phyloP scores from a whole-genome alignment of 495 filamentous ascomycete species.

The Penicillium daleae region DNA sequence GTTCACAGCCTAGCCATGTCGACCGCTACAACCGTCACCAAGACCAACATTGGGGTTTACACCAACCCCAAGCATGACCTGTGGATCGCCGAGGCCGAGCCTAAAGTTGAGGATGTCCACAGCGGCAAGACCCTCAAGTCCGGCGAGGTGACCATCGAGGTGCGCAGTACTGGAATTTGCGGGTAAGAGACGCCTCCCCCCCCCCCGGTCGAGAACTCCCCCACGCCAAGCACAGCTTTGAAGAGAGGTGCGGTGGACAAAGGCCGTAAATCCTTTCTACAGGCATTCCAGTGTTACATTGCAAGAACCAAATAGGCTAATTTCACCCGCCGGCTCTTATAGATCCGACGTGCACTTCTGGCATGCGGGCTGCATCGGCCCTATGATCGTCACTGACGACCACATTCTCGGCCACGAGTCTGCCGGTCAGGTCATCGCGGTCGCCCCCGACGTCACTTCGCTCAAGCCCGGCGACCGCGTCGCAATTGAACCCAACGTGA shows the following conservation, averaged over 20 bases:
- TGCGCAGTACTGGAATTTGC: conserved; percentile 93
- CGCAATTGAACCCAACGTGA: conserved; percentile 88
- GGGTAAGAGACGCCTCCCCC: conserved; percentile 56
- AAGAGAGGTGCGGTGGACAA: too few species aligned
- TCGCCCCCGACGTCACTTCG: conserved; percentile 72
- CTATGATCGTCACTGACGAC: conserved; percentile 85
- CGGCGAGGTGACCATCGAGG: conserved; percentile 81
- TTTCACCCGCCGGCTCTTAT: neutral
- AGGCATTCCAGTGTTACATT: neutral
- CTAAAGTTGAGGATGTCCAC: conserved; percentile 74
- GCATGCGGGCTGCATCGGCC: conserved; percentile 90
- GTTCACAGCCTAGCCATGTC: conserved; percentile 35
- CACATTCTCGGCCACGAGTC: conserved; percentile 95
- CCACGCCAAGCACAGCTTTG: neutral
- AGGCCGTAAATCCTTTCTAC: neutral
- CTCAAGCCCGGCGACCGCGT: conserved; percentile 84
- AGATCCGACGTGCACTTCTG: conserved; percentile 96
- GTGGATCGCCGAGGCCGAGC: conserved; percentile 80
- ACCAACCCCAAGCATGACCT: conserved; percentile 91
- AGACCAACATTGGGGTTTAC: conserved; percentile 92
- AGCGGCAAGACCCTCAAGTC: conserved; percentile 69
- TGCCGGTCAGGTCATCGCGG: conserved; percentile 79
- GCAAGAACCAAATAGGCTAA: neutral
- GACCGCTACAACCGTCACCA: conserved; percentile 50
- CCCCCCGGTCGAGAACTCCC: neutral